Evolutionary conservation across 2,329 filamentous ascomycete species (phyloP), one percentile per base, ranked within the genome.

Genomic region (Cladosporium austrohemisphaericum): DNA sequence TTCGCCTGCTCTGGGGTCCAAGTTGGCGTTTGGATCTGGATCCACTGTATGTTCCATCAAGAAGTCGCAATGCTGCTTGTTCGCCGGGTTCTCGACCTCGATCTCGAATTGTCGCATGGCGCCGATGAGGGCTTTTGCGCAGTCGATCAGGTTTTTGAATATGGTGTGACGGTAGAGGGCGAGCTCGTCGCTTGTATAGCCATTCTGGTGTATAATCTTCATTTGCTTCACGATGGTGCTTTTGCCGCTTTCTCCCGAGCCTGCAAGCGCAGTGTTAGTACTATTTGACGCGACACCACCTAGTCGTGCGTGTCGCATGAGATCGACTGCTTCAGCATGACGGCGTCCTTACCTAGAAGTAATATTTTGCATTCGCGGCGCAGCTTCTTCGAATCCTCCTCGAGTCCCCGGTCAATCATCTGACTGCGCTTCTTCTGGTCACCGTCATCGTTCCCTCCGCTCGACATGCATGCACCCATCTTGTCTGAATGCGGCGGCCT

Each of bases 211-310:
- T 65, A 98, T 97, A 62, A 98, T 98, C 74, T 97, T 98, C 93
- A 98, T 98, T 77, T 98, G 93, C 72, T 98, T 98, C 60, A 98
- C 93, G 63, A 98, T 97, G 8, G 93, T 98, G 51, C 93, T 97
- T 73, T 98, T 98, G 60, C 93, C 93, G 71, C 92, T 97, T 75
- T 98, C 93, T 58, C 93, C 93, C 57, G 93, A 97, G 58, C 93
- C 93, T 96, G 47, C 43, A 37, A 35, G 41, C 43, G 32, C 31
- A 28, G 25, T 47, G 55, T 60, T 50, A 60, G 57, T 47, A 52
- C 25, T n/a, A 20, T 14, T 38, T 11, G 11, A 14, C 25, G 18
- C 14, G 10, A 9, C 10, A 26, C 26, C n/a, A 20, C 41, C 23
- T 33, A 19, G 14, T 9, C 38, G 14, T 35, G 29, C 29, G 14